Percentiles rank a stretch among this genome's conserved stretches.
phyloP scores from a whole-genome alignment of 805 yeast genomes.

The Phaffomyces opuntiae region DNA sequence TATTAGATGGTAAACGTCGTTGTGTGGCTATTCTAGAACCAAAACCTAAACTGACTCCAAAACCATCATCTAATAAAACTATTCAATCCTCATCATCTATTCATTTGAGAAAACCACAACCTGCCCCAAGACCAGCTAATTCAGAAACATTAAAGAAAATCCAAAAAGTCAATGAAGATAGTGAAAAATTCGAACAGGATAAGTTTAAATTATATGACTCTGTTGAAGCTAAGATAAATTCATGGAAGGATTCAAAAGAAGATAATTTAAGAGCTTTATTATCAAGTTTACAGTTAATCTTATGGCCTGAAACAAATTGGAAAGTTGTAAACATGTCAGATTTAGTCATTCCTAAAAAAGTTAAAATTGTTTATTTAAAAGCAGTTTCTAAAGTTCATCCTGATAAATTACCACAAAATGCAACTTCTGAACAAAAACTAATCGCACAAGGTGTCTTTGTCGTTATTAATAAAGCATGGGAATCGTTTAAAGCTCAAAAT shows the following conservation, averaged over 20 bases:
- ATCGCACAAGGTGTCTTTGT: slow-evolving; percentile 85
- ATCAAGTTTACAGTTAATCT: slow-evolving; percentile 55
- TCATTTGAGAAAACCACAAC: slow-evolving; percentile 3
- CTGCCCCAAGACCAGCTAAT: slow-evolving; percentile 10
- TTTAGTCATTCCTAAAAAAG: slow-evolving; percentile 82
- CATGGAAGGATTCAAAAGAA: slow-evolving; percentile 73
- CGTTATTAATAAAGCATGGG: slow-evolving; percentile 86
- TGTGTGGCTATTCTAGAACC: slow-evolving; percentile 64
- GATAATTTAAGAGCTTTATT: slow-evolving; percentile 75
- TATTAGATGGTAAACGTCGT: slow-evolving; percentile 78
- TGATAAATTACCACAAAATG: slow-evolving; percentile 63
- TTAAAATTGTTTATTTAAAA: slow-evolving; percentile 79
- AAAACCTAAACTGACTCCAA: slow-evolving; percentile 25
- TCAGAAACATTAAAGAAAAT: slow-evolving; percentile 46
- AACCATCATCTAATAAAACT: slow-evolving; percentile 22
- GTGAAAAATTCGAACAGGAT: slow-evolving; percentile 46
- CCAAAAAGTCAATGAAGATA: slow-evolving; percentile 37
- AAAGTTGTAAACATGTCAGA: slow-evolving; percentile 61
- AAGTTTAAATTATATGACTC: slow-evolving; percentile 56
- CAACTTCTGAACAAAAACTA: slow-evolving; percentile 66
- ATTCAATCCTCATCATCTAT: not conserved
- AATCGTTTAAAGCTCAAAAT: slow-evolving; percentile 58
- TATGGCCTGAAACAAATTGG: slow-evolving; percentile 68
- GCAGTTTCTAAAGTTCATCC: slow-evolving; percentile 87
- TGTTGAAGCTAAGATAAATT: slow-evolving; percentile 44